Evolutionary conservation across 2,329 filamentous ascomycete species (phyloP), one percentile per base, ranked within the genome.

Genomic region (Pseudogymnoascus sp.): DNA sequence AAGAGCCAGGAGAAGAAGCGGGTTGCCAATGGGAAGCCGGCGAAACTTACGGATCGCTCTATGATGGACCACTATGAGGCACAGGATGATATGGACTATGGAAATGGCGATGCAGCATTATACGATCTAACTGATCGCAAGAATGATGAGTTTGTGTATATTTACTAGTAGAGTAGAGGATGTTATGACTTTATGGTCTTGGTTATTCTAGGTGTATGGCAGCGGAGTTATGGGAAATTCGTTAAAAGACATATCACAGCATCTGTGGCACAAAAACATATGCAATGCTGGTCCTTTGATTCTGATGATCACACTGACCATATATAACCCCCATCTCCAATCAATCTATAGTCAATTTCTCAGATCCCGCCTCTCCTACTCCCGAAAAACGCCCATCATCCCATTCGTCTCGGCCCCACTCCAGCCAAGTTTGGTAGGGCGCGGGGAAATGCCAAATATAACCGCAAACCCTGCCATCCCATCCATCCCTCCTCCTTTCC

Each of bases 131-230:
- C 86, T 0, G 87, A 89, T 72, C 74, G 81, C n/a, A 76, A 85
- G 75, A 89, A 89, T 68, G 85, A 89, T 64, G 85, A 89, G 69
- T 89, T 89, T 74, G 80, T 87, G 14, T 88, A 84, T 72, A 79
- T 86, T 59, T 85, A 85, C 68, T 85, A 53, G 64, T 37, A 16
- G 26, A 12, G 11, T 19, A n/a, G 38, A 7, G 22, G 7, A 38
- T 40, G 31, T 24, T 40, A 40, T 40, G 31, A 11, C 24, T 22
- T 53, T 14, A 24, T 46, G 41, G 4, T 14, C 11, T 46, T 46
- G 11, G 16, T 5, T 41, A 22, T 22, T 41, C 8, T 41, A 22
- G 10, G 16, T 41, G 40, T 22, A 28, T 3, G 24, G 43, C 1
- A 28, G 12, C 16, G 16, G 40, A 12, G 7, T 16, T 28, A 31